A percentile compares a stretch with the other conserved stretches of the same genome.
phyloP scores from a whole-genome alignment of 2,329 filamentous ascomycete genomes.

The Phoma sp. region DNA sequence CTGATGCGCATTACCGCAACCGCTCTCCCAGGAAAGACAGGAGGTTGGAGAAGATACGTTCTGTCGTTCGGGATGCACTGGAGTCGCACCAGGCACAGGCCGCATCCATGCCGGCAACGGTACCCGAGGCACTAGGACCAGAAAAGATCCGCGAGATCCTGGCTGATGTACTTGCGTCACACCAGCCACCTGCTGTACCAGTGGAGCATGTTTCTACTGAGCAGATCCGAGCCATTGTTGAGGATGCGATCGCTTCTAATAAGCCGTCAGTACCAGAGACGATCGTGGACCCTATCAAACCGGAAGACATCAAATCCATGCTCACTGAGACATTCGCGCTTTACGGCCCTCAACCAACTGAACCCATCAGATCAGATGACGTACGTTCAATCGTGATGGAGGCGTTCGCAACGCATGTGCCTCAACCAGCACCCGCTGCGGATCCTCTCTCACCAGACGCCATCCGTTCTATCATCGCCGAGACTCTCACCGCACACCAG shows the following conservation, averaged over 20 bases:
- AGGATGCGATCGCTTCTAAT: slow-evolving; percentile 69
- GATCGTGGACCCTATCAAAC: slow-evolving; percentile 29
- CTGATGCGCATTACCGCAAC: slow-evolving; percentile 64
- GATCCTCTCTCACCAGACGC: slow-evolving; percentile 35
- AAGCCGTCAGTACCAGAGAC: slow-evolving; percentile 35
- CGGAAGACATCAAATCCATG: slow-evolving; percentile 39
- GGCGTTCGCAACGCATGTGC: slow-evolving; percentile 61
- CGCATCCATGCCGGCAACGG: slow-evolving; percentile 35
- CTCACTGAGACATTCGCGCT: slow-evolving; percentile 33
- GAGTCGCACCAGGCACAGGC: slow-evolving; percentile 53
- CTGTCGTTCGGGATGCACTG: slow-evolving; percentile 68
- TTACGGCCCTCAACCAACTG: slow-evolving; percentile 33
- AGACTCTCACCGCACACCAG: slow-evolving; percentile 37
- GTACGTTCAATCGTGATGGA: slow-evolving; percentile 57
- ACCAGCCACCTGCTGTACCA: slow-evolving; percentile 42
- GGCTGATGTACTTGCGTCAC: slow-evolving; percentile 68
- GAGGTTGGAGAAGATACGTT: slow-evolving; percentile 79
- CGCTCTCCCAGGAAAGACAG: slow-evolving; percentile 81
- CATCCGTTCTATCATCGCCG: slow-evolving; percentile 38
- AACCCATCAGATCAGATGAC: slow-evolving; percentile 52
- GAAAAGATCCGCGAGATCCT: slow-evolving; percentile 73
- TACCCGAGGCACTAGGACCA: slow-evolving; percentile 51
- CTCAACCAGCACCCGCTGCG: slow-evolving; percentile 16
- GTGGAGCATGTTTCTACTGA: slow-evolving; percentile 62
- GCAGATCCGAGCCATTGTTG: slow-evolving; percentile 68